Evolutionary conservation across 1,284 basidiomycete genomes (phyloP).

Genomic region (Cutaneotrichosporon sp.): DNA sequence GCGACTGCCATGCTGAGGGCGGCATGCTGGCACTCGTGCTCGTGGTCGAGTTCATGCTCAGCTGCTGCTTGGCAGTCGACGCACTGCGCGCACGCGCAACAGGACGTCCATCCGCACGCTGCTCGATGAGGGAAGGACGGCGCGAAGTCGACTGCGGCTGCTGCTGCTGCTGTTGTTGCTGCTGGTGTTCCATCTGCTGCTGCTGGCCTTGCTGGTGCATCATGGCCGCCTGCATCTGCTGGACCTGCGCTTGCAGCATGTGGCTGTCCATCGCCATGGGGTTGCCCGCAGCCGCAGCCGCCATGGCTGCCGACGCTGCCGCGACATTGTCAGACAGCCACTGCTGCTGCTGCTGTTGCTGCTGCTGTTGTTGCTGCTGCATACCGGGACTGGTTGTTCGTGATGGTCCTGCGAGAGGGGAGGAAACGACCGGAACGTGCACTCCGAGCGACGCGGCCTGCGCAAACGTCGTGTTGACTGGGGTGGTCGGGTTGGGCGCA

Average conservation of each 20-base stretch:
- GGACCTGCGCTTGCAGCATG: slow-evolving; percentile 8
- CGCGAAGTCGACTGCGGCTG: slow-evolving; percentile 9
- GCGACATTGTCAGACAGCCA: slow-evolving; percentile 13
- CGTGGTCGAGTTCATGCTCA: slow-evolving; percentile 2
- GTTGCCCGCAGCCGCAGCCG: slow-evolving; percentile 3
- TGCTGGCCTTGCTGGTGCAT: slow-evolving; percentile 23
- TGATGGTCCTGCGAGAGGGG: slow-evolving; percentile 37
- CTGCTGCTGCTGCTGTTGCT: slow-evolving; percentile 2
- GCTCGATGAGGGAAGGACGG: slow-evolving; percentile 17
- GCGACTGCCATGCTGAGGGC: slow-evolving; percentile 41
- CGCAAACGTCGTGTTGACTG: slow-evolving; percentile 27
- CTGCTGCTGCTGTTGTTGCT: slow-evolving; percentile 14
- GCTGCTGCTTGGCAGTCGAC: slow-evolving; percentile 29
- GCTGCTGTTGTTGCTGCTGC: slow-evolving; percentile 2
- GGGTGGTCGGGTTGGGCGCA: slow-evolving; percentile 20
- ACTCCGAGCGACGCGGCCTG: slow-evolving; percentile 19
- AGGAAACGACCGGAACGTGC: slow-evolving; percentile 41
- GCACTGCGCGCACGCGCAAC: slow-evolving; percentile 35
- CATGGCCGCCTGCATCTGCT: slow-evolving; percentile 2
- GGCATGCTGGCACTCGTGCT: slow-evolving; percentile 29
- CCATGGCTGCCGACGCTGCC: slow-evolving; percentile 11
- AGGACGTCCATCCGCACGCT: slow-evolving; percentile 38
- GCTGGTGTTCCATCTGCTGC: slow-evolving; percentile 6
- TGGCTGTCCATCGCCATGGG: slow-evolving; percentile 4
- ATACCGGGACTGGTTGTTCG: slow-evolving; percentile 27